phyloP scores from a whole-genome alignment of 1,284 basidiomycete species.

The Microbotryum saponariae region DNA sequence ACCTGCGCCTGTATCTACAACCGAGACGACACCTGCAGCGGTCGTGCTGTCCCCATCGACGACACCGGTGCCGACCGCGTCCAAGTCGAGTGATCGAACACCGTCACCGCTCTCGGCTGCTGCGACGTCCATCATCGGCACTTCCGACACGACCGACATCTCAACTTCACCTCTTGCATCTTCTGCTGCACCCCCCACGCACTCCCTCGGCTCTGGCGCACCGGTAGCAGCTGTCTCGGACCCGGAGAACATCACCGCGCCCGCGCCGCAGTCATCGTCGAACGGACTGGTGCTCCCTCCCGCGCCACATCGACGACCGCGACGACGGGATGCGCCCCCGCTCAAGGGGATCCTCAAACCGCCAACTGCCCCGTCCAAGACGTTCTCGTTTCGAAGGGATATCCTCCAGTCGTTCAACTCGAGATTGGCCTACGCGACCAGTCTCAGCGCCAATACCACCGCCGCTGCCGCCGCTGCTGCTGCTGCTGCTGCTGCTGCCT shows the following conservation, averaged over 20 bases:
- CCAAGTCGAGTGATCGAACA: too few species aligned
- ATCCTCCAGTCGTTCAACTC: conserved; percentile 30
- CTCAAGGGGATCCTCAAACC: conserved; percentile 32
- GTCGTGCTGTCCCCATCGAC: too few species aligned
- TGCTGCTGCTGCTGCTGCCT: not conserved
- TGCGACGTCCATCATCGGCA: too few species aligned
- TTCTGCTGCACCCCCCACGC: not conserved
- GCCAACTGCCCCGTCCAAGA: conserved; percentile 15
- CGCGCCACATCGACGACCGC: not conserved
- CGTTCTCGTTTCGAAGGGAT: conserved; percentile 35
- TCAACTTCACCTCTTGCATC: not conserved
- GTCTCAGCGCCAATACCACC: too few species aligned
- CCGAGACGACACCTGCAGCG: too few species aligned
- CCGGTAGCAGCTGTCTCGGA: not conserved
- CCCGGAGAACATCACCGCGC: not conserved
- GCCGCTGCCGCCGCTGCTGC: not conserved
- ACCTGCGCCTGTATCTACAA: too few species aligned
- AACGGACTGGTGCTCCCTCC: too few species aligned
- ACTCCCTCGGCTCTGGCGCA: not conserved
- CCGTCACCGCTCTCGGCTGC: too few species aligned
- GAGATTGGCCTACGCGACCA: conserved; percentile 17
- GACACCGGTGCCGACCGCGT: too few species aligned
- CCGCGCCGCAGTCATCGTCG: not conserved
- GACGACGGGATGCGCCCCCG: conserved; percentile 9
- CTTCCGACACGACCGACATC: not conserved